Conservation (phyloP, 495 filamentous ascomycete genomes). For the Podospora sp. region DNA sequence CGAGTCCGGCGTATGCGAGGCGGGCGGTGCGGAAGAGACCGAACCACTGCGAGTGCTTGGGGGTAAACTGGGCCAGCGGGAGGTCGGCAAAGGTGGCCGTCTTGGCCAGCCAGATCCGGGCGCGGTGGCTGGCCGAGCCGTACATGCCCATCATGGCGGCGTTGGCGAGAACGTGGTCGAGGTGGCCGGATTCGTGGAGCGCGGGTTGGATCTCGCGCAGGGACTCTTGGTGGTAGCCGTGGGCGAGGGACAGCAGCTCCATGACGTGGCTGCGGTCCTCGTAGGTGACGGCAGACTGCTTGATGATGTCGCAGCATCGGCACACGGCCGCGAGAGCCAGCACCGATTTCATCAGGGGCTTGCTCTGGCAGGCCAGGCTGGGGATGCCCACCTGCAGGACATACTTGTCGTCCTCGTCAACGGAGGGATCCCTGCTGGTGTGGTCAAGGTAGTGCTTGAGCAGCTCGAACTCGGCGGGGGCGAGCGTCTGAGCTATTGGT, state of each 20-base stretch:
- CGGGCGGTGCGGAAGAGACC: slow-evolving; percentile 43
- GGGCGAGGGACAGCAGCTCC: slow-evolving; percentile 36
- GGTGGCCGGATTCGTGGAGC: slow-evolving; percentile 31
- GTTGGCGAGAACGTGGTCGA: slow-evolving; percentile 46
- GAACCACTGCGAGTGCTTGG: slow-evolving; percentile 47
- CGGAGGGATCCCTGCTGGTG: slow-evolving; percentile 42
- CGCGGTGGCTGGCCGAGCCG: slow-evolving; percentile 43
- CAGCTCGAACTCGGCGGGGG: slow-evolving; percentile 39
- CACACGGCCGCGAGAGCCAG: slow-evolving; percentile 46
- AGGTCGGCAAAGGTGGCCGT: slow-evolving; percentile 30
- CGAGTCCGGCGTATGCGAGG: slow-evolving; percentile 42
- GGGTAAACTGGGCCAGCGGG: slow-evolving; percentile 28
- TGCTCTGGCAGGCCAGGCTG: slow-evolving; percentile 45
- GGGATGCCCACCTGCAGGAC: slow-evolving; percentile 47
- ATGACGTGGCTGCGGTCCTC: slow-evolving; percentile 31
- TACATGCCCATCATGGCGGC: slow-evolving; percentile 52
- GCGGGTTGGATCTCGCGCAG: slow-evolving; percentile 37
- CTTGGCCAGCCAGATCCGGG: slow-evolving; percentile 41
- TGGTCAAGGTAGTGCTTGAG: slow-evolving; percentile 47
- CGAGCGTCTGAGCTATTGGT: slow-evolving; percentile 25
- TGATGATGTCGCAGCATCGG: slow-evolving; percentile 44
- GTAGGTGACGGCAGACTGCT: slow-evolving; percentile 20
- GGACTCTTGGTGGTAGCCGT: slow-evolving; percentile 41
- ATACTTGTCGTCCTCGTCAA: slow-evolving; percentile 42
- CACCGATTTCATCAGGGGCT: slow-evolving; percentile 45